Conservation (phyloP, 495 filamentous ascomycete species). For the Mytilinidion resinicola region DNA sequence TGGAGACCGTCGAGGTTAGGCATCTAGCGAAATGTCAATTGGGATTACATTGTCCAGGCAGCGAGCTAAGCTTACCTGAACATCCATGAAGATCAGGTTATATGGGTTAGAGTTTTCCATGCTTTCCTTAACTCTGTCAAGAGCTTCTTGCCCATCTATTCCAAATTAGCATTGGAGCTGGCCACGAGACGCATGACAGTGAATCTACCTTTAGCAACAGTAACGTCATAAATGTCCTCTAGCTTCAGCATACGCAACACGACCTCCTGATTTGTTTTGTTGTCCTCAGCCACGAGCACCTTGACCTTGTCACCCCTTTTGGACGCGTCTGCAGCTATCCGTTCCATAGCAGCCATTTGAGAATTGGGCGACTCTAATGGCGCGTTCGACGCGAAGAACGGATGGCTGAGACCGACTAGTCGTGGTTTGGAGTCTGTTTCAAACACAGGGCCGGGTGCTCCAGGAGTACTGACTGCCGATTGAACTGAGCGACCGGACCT, state of each 20-base stretch:
- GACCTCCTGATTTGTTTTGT: constrained; percentile 90
- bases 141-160: constrained; percentile 79
- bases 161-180: constrained; percentile 22
- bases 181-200: neutral
- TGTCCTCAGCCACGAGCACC: constrained; percentile 91
- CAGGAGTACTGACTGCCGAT: constrained; percentile 17
- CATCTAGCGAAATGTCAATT: constrained; percentile 52
- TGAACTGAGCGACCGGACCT: constrained; percentile 28
- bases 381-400: constrained; percentile 68
- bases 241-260: constrained; percentile 70
- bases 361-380: constrained; percentile 39
- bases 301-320: constrained; percentile 57
- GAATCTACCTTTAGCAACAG: constrained; percentile 40
- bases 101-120: constrained; percentile 68
- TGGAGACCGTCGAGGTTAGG: constrained; percentile 86
- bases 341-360: constrained; percentile 49
- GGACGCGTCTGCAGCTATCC: constrained; percentile 40
- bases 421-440: constrained; percentile 59
- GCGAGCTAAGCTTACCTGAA: constrained; percentile 35
- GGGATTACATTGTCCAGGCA: neutral
- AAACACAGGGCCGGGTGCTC: constrained; percentile 29
- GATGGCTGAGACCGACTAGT: constrained; percentile 75
- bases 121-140: constrained; percentile 72
- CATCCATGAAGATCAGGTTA: constrained; percentile 90
- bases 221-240: constrained; percentile 55